Base-by-base conservation (phyloP, 495 filamentous ascomycete species). In the Evansstolkia leycettana region DNA sequence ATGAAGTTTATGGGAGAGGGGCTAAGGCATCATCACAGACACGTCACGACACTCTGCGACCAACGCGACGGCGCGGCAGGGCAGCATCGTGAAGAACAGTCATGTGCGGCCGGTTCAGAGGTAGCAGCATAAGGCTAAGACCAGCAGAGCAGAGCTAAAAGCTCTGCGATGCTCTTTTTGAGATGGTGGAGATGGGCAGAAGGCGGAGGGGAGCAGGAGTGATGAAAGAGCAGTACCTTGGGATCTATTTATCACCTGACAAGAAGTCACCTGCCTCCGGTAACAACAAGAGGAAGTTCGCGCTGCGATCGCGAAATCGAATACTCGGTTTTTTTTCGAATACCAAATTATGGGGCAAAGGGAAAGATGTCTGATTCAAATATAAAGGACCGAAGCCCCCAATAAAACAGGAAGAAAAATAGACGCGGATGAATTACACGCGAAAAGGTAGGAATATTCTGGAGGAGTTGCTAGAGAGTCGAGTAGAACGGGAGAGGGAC, bases 211-310 rank as follows among this genome's bases (percentile, higher is more conserved):
- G 31, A 15, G 16, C 33, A 13, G 17, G 17, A 20, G 30, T 8
- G n/a, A n/a, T 8, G 41, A 43, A 41, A 38, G 44, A 44, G 45
- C 54, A 40, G 58, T 67, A 61, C 60, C 62, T 63, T 62, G 52
- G 53, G 55, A 55, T 54, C 50, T 52, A 41, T 63, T 54, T 67
- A 67, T 67, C 63, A 67, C 63, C 63, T 67, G 63, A 67, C 63
- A 58, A 45, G 47, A 67, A 62, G 63, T 67, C 61, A 67, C 63
- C 61, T 65, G 61, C 61, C 55, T 53, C 54, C 48, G 54, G 59
- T 53, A 60, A 62, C 58, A 67, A 64, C 61, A 64, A 56, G 58
- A 62, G 33, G 38, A 48, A 48, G 41, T 41, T 50, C 51, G 53
- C 48, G 48, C 47, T 54, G 54, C 38, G 51, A 46, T 51, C 49